These are phyloP conservation scores for Metarhizium guizhouense DNA, from an alignment of 2,329 filamentous ascomycete genomes.

Conservation along the genomic window DNA sequence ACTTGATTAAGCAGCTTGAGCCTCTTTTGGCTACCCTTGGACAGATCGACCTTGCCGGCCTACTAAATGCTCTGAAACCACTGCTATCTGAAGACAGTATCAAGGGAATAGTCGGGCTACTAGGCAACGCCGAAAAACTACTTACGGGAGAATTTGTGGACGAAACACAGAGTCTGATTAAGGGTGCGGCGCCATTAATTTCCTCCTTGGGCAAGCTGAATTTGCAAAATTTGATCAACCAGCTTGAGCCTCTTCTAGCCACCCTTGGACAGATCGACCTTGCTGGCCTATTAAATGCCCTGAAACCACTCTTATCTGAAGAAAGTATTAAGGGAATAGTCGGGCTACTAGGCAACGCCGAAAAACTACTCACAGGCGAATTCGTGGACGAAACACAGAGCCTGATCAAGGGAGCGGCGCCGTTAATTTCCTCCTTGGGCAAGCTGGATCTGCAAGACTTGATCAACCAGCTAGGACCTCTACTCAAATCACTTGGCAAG, in stretches of 20 bases:
- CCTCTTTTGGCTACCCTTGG: constrained; percentile 23
- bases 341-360: constrained; percentile 20
- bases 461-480: constrained; percentile 18
- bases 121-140: constrained; percentile 20
- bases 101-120: constrained; percentile 21
- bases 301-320: constrained; percentile 18
- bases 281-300: constrained; percentile 16
- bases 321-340: constrained; percentile 22
- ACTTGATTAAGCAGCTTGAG: constrained; percentile 16
- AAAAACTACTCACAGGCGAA: constrained; percentile 16
- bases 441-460: constrained; percentile 21
- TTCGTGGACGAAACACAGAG: constrained; percentile 20
- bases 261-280: constrained; percentile 23
- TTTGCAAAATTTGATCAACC: constrained; percentile 16
- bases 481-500: constrained; percentile 20
- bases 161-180: constrained; percentile 18
- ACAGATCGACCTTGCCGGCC: constrained; percentile 22
- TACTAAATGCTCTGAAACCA: constrained; percentile 18
- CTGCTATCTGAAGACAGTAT: constrained; percentile 20
- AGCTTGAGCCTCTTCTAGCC: constrained; percentile 21
- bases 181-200: constrained; percentile 18
- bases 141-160: constrained; percentile 19
- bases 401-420: constrained; percentile 18
- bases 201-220: constrained; percentile 11
- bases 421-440: constrained; percentile 11